Base-by-base conservation (phyloP, 2,329 filamentous ascomycete species). In the Pseudocercospora fijiensis region DNA sequence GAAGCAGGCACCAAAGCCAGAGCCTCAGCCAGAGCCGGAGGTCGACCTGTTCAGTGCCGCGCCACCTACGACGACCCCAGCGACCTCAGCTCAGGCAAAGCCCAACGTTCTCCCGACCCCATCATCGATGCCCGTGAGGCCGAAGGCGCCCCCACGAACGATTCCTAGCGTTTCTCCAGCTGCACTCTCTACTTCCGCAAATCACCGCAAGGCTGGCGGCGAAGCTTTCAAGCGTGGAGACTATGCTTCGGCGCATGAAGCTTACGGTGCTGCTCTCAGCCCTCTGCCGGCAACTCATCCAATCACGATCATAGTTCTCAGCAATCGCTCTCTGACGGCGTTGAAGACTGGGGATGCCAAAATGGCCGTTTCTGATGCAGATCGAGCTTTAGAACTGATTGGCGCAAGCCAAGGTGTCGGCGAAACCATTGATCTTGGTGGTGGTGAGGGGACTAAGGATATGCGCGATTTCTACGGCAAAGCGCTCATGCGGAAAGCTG, bases 391-490 rank as follows among this genome's bases (percentile, higher is more conserved):
- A 20, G 81, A 82, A 13, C 81, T 96, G 45, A 96, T 99, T 65
- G 95, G 95, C 0, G 82, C 88, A 0, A 85, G 86, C 1, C 89
- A 87, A 67, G 95, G 95, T 3, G 88, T 92, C 69, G 88, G 87
- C 18, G 95, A 99, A 78, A 85, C 81, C 6, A 91, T 99, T 49
- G 83, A 89, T 20, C 81, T 96, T 0, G 83, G 82, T 24, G 81
- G 81, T 13, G 80, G 81, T 5, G 84, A 84, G 61, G 79, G 79
- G 7, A 82, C 82, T 20, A 95, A 96, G 69, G 89, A 94, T 55
- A 96, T 99, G 91, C 90, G 87, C 67, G 93, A 96, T 18, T 90
- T 96, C 66, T 98, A 90, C 74, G 93, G 92, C 59, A 99, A 98
- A 77, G 94, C 94, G 0, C 80, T 98, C 28, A 94, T 91, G 79